Conservation (phyloP, 208 protist genomes). For the Giardia muris region DNA sequence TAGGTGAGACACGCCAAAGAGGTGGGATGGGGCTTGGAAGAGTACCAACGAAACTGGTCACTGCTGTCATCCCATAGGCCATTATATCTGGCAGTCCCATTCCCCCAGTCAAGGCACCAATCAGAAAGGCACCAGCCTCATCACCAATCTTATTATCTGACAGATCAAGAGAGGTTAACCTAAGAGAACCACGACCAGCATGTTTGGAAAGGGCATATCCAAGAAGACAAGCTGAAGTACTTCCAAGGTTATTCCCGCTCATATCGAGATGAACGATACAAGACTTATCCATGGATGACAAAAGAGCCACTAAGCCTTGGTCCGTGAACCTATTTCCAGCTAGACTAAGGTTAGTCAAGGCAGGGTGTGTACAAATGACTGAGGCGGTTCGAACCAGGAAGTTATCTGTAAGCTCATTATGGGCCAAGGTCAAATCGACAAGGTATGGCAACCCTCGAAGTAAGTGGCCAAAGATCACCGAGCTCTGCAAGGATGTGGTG, state of each 20-base stretch:
- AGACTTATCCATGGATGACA: neutral
- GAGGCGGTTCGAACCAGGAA: neutral
- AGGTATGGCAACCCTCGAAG: neutral
- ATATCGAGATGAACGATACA: neutral
- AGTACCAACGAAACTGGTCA: neutral
- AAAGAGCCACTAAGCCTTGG: neutral
- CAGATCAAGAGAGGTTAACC: neutral
- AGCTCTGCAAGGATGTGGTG: neutral
- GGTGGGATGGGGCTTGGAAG: neutral
- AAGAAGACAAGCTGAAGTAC: neutral
- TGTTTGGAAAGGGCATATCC: neutral
- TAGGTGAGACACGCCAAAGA: neutral
- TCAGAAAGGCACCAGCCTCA: neutral
- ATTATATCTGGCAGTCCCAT: neutral
- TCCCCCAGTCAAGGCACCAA: neutral
- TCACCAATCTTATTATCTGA: neutral
- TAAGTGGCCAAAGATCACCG: neutral
- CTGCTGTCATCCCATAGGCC: neutral
- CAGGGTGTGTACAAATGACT: neutral
- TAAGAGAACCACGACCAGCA: neutral
- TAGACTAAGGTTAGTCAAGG: neutral
- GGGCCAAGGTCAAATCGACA: neutral
- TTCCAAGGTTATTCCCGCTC: neutral
- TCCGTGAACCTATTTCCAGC: neutral
- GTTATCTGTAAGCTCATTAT: neutral